phyloP scores from a whole-genome alignment of 1,284 basidiomycete genomes.

The Cystobasidium sp. region DNA sequence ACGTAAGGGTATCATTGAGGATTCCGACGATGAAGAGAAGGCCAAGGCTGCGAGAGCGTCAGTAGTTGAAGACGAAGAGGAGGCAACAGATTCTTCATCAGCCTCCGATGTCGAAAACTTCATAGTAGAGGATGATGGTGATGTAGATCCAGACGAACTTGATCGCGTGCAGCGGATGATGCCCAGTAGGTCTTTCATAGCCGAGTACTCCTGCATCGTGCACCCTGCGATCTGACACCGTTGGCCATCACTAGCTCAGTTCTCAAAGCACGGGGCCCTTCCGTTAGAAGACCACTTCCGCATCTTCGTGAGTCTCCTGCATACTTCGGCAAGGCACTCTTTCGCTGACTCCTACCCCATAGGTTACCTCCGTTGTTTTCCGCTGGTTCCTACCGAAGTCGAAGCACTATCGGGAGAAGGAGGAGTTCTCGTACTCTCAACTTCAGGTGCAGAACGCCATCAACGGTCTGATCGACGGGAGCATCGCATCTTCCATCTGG shows the following conservation, averaged over 20 bases:
- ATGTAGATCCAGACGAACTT: constrained; percentile 33
- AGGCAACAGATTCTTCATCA: not conserved
- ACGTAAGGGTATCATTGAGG: constrained; percentile 30
- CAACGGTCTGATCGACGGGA: constrained; percentile 26
- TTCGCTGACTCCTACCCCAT: not conserved
- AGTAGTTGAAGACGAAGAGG: constrained; percentile 3
- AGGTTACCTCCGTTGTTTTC: constrained; percentile 36
- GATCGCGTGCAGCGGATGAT: constrained; percentile 9
- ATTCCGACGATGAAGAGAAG: constrained; percentile 35
- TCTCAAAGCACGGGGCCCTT: constrained; percentile 16
- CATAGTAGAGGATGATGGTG: constrained; percentile 29
- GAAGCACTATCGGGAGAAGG: constrained; percentile 7
- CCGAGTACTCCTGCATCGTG: not conserved
- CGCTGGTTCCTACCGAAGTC: constrained; percentile 27
- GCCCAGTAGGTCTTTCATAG: constrained; percentile 17
- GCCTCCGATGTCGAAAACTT: constrained; percentile 17
- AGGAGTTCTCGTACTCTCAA: constrained; percentile 24
- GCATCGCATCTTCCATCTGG: constrained; percentile 35
- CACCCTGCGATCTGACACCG: not conserved
- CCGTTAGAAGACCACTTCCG: constrained; percentile 30
- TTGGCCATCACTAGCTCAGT: not conserved
- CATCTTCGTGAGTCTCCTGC: constrained; percentile 12
- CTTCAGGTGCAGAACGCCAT: constrained; percentile 25
- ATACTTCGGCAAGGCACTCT: not conserved
- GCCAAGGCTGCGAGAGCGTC: not conserved